Evolutionary conservation across 176 grass and related monocot species (phyloP), one percentile per base, ranked within the genome.

Genomic region (Carex pumila): DNA sequence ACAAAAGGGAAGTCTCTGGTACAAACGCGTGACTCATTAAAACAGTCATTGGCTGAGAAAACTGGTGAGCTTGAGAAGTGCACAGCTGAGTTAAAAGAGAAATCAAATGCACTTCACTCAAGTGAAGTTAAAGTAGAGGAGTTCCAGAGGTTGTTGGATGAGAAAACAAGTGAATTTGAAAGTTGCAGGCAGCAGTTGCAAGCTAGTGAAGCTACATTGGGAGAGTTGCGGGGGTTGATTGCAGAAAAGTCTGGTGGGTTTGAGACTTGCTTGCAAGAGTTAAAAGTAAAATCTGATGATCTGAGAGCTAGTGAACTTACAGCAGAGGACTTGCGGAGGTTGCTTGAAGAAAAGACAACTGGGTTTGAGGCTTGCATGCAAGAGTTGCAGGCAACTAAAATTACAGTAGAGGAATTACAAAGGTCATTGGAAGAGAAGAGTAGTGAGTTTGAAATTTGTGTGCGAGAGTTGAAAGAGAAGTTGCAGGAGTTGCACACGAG

Each of bases 1-100:
- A 87, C 89, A 12, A 98, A 98, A 84, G 95, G 95, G 30, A 98
- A 98, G 71, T 98, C 95, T 8, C 84, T 98, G 69, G 95, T 98
- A 83, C 95, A 98, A 54, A 85, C 94, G 59, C 92, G 95, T 61
- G 95, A 98, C 85, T 94, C 95, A 43, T 90, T 98, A 81, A 95
- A 98, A 83, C 90, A 95, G 62, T 85, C 71, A 12, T 88, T 98
- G 83, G 89, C 89, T 85, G 95, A 95, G 83, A 95, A 90, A 86
- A 72, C 89, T 10, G 34, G 78, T 63, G 92, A 93, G 47, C 85
- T 95, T 75, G 88, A 95, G 65, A 90, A 82, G 79, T 87, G 52
- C 83, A 88, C 85, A 80, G 4, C 52, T 39, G 91, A 93, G 64
- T 90, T 93, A 80, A 88, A 90, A 84, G 90, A 90, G 43, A 93